phyloP scores from a whole-genome alignment of 495 filamentous ascomycete species.

The Hyaloscypha finlandica region DNA sequence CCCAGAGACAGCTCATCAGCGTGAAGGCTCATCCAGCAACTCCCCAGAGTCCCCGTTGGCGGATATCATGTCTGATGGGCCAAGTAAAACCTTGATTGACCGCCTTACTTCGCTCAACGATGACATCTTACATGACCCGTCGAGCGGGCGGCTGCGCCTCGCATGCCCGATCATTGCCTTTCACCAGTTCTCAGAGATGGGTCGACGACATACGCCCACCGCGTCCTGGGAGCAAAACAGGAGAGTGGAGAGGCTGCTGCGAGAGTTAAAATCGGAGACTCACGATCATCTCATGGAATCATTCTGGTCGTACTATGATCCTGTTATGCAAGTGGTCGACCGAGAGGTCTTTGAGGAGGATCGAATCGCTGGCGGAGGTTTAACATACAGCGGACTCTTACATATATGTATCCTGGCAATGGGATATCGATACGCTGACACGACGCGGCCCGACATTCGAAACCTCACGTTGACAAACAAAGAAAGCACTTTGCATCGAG shows the following conservation, averaged over 20 bases:
- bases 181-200: no score
- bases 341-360: slow-evolving; percentile 51
- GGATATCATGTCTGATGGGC: no score
- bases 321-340: slow-evolving; percentile 48
- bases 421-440: slow-evolving; percentile 51
- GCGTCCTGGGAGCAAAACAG: slow-evolving; percentile 47
- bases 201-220: no score
- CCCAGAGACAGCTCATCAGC: no score
- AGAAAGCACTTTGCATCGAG: slow-evolving; percentile 53
- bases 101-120: no score
- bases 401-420: slow-evolving; percentile 55
- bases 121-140: no score
- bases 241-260: slow-evolving; percentile 46
- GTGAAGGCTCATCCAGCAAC: no score
- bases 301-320: slow-evolving; percentile 55
- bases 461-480: slow-evolving; percentile 44
- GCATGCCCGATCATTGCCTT: no score
- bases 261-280: slow-evolving; percentile 42
- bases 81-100: no score
- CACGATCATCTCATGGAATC: slow-evolving; percentile 53
- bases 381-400: slow-evolving; percentile 51
- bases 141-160: no score
- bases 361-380: slow-evolving; percentile 41
- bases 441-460: slow-evolving; percentile 49
- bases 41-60: no score